Evolutionary conservation across 441 rosid genomes (phyloP), one percentile per base, ranked within the genome.

Genomic region (California macrophylla): DNA sequence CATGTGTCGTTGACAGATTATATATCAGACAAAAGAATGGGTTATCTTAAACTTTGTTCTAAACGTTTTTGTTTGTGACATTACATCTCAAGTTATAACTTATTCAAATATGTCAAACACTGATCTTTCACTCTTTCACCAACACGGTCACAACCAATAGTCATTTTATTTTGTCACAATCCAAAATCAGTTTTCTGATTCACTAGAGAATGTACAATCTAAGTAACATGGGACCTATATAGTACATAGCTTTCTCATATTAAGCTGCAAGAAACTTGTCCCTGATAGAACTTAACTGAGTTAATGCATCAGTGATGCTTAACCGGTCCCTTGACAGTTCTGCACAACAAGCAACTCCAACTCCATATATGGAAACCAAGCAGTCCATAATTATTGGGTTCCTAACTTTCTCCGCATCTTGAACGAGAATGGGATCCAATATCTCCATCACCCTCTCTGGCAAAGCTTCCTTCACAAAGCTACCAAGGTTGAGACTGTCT

Each of bases 261-360:
- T 52, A 52, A 52, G 60, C 10, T 18, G 60, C 60, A 52, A 52
- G 25, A 52, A 52, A 20, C 24, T 52, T 52, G 60, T 20, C 24
- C 60, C 60, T 52, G 2, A 20, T 10, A 52, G 60, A 12, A 3
- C n/a, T 52, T 20, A 52, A 20, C 24, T 52, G 60, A 52, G 24
- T 18, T 20, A 52, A 18, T 52, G 24, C 60, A 1, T 63, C 76
- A 0, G 18, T 18, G 1, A 40, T 62, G 20, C 20, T 21, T 62
- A 50, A 1, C 26, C 76, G 29, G 4, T 68, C 25, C 20, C 8
- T 38, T 0, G 72, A 50, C 50, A 24, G 38, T 20, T 68, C 40
- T 12, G 1, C 64, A 0, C 71, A 63, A n/a, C 66, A 63, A 0
- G 71, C 61, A 5, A 68, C 32, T n/a, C 76, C 76, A 56, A 68